Conservation (phyloP, 345 rosid genomes). For the Bretschneidera sinensis region DNA sequence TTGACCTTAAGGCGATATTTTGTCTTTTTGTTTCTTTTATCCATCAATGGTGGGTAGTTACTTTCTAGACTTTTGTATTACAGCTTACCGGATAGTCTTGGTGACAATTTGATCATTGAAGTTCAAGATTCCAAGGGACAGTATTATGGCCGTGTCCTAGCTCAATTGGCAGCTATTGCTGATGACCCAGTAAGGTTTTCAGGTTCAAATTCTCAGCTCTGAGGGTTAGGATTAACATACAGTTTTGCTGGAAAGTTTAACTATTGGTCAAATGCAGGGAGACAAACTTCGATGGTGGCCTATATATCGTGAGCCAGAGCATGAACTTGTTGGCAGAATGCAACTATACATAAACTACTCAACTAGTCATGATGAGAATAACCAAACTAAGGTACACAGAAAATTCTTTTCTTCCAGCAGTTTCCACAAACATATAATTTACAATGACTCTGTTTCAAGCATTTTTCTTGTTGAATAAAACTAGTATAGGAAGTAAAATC, state of each 20-base stretch:
- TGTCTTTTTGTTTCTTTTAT: slow-evolving; percentile 10
- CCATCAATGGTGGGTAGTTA: slow-evolving; percentile 5
- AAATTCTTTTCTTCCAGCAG: not conserved
- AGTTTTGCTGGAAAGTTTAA: slow-evolving; percentile 10
- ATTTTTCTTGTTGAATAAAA: slow-evolving; percentile 1
- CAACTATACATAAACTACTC: slow-evolving; percentile 71
- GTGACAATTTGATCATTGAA: slow-evolving; percentile 80
- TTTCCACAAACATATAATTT: not conserved
- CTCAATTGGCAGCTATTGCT: slow-evolving; percentile 72
- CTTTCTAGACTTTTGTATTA: slow-evolving; percentile 16
- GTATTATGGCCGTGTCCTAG: slow-evolving; percentile 72
- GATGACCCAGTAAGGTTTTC: slow-evolving; percentile 63
- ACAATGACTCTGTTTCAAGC: not conserved
- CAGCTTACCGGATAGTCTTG: slow-evolving; percentile 91
- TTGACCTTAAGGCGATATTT: not conserved
- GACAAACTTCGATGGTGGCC: slow-evolving; percentile 95
- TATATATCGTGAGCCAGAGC: slow-evolving; percentile 86
- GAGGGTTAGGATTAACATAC: not conserved
- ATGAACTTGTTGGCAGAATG: slow-evolving; percentile 80
- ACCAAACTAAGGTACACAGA: slow-evolving; percentile 42
- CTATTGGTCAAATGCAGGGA: slow-evolving; percentile 40
- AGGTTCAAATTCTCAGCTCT: slow-evolving; percentile 9
- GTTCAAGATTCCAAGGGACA: slow-evolving; percentile 83
- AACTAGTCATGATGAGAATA: slow-evolving; percentile 65
- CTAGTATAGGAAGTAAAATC: not conserved